phyloP scores from a whole-genome alignment of 202 grass and related monocot species.

The Panicum hallii region DNA sequence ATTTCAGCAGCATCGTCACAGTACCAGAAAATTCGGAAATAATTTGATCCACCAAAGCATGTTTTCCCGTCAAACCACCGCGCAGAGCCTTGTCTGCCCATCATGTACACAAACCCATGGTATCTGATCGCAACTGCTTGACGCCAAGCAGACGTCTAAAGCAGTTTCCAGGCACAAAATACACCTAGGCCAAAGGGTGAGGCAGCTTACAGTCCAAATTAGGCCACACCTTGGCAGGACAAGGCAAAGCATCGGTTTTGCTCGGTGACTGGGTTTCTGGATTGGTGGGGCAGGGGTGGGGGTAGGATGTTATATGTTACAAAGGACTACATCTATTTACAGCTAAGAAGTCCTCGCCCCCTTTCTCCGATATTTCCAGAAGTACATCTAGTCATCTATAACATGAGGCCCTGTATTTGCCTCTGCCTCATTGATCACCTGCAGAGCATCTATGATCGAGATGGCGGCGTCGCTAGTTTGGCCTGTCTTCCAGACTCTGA shows the following conservation, averaged over 20 bases:
- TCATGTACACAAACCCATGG: neutral
- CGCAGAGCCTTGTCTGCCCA: neutral
- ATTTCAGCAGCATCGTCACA: neutral
- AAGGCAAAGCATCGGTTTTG: neutral
- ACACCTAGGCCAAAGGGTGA: neutral
- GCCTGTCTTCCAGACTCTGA: constrained; percentile 68
- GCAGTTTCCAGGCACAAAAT: constrained; percentile 1
- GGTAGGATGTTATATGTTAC: neutral
- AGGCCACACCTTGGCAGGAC: neutral
- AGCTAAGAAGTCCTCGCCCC: neutral
- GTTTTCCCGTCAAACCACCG: neutral
- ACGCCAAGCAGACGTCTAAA: neutral
- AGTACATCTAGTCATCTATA: neutral
- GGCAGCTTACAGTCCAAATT: neutral
- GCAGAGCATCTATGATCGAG: constrained; percentile 58
- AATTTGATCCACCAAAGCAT: neutral
- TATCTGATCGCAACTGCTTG: neutral
- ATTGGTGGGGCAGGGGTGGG: neutral
- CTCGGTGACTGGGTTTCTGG: neutral
- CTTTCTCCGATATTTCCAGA: neutral
- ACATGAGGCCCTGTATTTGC: neutral
- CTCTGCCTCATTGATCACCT: neutral
- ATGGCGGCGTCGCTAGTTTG: constrained; percentile 54
- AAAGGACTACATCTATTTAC: neutral
- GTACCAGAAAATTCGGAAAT: neutral